Evolutionary conservation across 805 yeast species (phyloP).

Genomic region (Wickerhamomyces canadensis): DNA sequence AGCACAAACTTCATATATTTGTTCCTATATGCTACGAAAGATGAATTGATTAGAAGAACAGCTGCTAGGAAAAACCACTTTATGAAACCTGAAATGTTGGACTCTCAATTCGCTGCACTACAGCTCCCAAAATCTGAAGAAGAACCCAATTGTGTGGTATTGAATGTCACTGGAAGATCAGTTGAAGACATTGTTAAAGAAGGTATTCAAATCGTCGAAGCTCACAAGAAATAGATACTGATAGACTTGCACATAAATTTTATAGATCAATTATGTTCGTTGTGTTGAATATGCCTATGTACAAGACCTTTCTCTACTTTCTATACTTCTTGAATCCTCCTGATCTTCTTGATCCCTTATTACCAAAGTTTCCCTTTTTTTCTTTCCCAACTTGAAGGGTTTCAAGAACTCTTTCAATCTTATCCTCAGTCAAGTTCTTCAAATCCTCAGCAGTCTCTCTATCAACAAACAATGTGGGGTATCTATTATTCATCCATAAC

Average conservation of each 20-base stretch:
- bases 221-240: background rate
- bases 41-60: slow-evolving; percentile 58
- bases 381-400: slow-evolving; percentile 2
- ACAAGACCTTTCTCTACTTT: too few species aligned
- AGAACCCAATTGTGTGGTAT: slow-evolving; percentile 25
- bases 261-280: too few species aligned
- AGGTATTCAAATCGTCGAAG: slow-evolving; percentile 10
- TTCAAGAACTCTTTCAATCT: slow-evolving; percentile 33
- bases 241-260: too few species aligned
- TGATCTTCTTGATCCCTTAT: too few species aligned
- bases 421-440: slow-evolving; percentile 59
- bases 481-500: slow-evolving; percentile 84
- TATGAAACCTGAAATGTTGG: slow-evolving; percentile 84
- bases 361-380: background rate
- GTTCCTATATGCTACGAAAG: slow-evolving; percentile 60
- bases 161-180: slow-evolving; percentile 25
- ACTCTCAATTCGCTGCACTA: slow-evolving; percentile 69
- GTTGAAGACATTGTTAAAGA: slow-evolving; percentile 10
- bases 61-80: slow-evolving; percentile 65
- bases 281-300: too few species aligned
- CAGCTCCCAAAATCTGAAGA: slow-evolving; percentile 54
- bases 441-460: slow-evolving; percentile 66
- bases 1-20: slow-evolving; percentile 48
- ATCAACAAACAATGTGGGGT: slow-evolving; percentile 77
- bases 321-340: background rate